Base-by-base conservation (phyloP, 1,284 basidiomycete genomes). In the Ceratobasidium theobromae region DNA sequence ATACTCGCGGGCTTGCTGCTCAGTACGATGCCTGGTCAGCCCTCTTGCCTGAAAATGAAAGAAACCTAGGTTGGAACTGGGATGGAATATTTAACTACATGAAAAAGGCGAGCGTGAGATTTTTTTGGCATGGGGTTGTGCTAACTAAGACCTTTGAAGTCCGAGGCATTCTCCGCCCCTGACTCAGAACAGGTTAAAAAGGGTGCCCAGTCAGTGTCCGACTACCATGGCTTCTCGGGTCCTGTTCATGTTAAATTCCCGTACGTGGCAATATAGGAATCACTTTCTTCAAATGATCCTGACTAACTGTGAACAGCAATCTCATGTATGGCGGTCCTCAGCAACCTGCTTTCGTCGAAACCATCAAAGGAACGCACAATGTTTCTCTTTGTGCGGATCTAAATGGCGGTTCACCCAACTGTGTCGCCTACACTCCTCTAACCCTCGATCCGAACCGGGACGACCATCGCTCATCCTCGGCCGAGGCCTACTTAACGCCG, bases 1-100 rank as follows among this genome's bases (percentile, higher is more conserved):
- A 32, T 16, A 85, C 84, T 12, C 79, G 85, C 8, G 86, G 82
- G 1, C 72, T 80, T 27, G 77, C 77, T 23, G 81, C 79, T 0
- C 85, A 87, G 72, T 86, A 86, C 70, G 84, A 88, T 70, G 77
- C 82, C 0, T 81, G 82, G 77, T 78, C 79, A 0, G 73, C 73
- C 0, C 75, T 87, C n/a, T 77, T 86, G 1, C 81, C 82, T 65
- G 73, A 78, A 4, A 75, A 77, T 3, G 82, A 84, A 67, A 52
- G 55, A 55, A 46, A 28, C 28, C 76, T 78, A 0, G 73, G 71
- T 48, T 87, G 85, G 84, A 81, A 81, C 68, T 87, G 84, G 84
- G 72, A 79, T 28, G 78, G 79, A 9, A 72, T 87, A 45, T 81
- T 79, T 69, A 71, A 64, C 1, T 85, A 77, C 71, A 81, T 82